phyloP scores from a whole-genome alignment of 2,329 filamentous ascomycete species.

The Byssochlamys sp. region DNA sequence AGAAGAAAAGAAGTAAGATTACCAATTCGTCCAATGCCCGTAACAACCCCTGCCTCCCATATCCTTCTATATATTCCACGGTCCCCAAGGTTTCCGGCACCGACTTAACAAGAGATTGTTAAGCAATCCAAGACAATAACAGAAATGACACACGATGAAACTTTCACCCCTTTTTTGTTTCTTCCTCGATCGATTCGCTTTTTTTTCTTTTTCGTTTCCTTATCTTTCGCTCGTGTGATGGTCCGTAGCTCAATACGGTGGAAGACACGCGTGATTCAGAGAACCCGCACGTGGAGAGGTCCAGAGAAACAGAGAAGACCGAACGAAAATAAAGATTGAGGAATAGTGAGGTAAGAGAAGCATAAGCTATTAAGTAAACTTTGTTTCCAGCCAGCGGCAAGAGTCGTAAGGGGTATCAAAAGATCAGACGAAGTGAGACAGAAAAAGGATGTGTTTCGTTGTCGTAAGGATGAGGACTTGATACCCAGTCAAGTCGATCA shows the following conservation, averaged over 20 bases:
- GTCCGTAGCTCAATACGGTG: neutral
- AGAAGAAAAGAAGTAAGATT: constrained; percentile 1
- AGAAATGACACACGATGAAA: neutral
- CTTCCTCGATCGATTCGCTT: neutral
- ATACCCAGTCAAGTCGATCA: neutral
- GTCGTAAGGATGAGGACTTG: constrained; percentile 4
- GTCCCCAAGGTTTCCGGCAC: constrained; percentile 5
- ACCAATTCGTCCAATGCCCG: constrained; percentile 3
- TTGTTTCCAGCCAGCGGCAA: constrained; percentile 24
- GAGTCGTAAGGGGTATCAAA: constrained; percentile 32
- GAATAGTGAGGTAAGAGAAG: neutral
- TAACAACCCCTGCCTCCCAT: constrained; percentile 5
- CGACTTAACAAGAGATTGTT: constrained; percentile 1
- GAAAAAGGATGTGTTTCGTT: constrained; percentile 10
- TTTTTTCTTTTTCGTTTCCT: neutral
- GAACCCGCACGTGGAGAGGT: neutral
- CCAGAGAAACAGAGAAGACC: neutral
- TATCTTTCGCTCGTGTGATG: neutral
- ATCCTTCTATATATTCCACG: constrained; percentile 9
- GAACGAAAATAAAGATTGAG: neutral
- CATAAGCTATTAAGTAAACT: constrained; percentile 1
- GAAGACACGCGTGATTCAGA: neutral
- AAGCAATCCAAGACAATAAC: neutral
- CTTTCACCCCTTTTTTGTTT: neutral
- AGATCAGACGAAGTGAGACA: constrained; percentile 14